Base-by-base conservation (phyloP, 495 filamentous ascomycete species). In the Aspergillus campestris region DNA sequence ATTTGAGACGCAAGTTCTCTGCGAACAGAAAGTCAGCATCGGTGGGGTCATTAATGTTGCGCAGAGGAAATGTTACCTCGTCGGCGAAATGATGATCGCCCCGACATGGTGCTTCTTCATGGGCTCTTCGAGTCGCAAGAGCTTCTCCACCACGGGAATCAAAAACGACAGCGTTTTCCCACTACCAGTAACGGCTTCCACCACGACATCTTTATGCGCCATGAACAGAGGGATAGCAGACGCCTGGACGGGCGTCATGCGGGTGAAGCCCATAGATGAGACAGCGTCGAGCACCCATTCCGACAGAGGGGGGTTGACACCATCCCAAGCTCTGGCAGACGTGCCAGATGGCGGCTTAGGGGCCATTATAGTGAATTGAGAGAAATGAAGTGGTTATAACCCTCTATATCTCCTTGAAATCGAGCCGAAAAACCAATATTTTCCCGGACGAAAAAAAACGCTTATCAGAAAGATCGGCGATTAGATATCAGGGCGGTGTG, bases 161-260 rank as follows among this genome's bases (percentile, higher is more conserved):
- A 98, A 64, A 56, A 92, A 97, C 2, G 89, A 83, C 34, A 96
- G 67, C 0, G 92, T 97, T 65, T 98, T 98, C 36, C 92, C 92
- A 58, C 86, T 92, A 7, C 94, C 92, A 3, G 92, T 98, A 7
- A 96, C 92, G 2, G 92, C 94, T 62, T 95, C 90, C 27, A 96
- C 91, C 3, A 97, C 91, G 0, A 97, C 90, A 67, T 97, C 92
- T 55, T 96, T 96, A 63, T 97, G 87, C 7, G 81, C 83, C 66
- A 87, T 81, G 62, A 96, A 94, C 11, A 95, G 75, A 8, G 91
- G 90, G 51, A 97, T 87, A 11, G 84, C 83, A n/a, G 86, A 90
- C 15, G 89, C 87, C 62, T 98, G 92, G 11, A 96, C 92, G 1
- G 92, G 92, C 3, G 92, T 98, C 69, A 91, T 94, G 53, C 82